Conservation (phyloP, 352 stramenopile species). For the Phytophthora rubi region DNA sequence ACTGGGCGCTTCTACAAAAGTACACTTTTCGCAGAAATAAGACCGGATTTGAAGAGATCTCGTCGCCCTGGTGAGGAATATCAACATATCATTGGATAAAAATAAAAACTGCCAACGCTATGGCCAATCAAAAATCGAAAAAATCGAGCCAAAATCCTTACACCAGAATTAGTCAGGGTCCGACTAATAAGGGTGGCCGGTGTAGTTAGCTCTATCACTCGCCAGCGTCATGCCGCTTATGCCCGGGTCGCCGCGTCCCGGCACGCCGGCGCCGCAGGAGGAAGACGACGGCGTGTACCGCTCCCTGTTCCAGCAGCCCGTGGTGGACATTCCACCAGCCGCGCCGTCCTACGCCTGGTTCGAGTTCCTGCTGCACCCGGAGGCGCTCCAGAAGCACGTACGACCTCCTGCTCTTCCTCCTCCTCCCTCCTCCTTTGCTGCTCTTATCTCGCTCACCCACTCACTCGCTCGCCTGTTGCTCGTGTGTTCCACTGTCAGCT, state of each 20-base stretch:
- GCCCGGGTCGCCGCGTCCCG: conserved; percentile 66
- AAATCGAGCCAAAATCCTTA: no score
- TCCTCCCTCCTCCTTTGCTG: neutral
- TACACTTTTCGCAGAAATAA: no score
- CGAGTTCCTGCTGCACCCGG: conserved; percentile 84
- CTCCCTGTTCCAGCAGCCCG: conserved; percentile 84
- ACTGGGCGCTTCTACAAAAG: no score
- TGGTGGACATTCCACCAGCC: conserved; percentile 71
- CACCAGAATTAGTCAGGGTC: no score
- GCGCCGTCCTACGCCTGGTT: conserved; percentile 85
- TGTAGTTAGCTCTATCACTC: no score
- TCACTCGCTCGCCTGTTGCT: neutral
- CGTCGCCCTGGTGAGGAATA: no score
- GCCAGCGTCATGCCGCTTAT: conserved; percentile 52
- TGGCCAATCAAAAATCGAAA: no score
- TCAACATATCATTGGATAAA: no score
- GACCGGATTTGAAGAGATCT: no score
- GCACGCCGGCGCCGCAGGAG: conserved; percentile 43
- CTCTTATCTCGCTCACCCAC: neutral
- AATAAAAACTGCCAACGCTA: no score
- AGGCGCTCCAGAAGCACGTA: conserved; percentile 79
- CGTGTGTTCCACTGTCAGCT: conserved; percentile 39
- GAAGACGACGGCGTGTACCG: conserved; percentile 81
- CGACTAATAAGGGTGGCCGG: no score
- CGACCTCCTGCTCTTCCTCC: conserved; percentile 12